Evolutionary conservation across 208 protist genomes (phyloP).

Genomic region (Wallacemonas collosoma): DNA sequence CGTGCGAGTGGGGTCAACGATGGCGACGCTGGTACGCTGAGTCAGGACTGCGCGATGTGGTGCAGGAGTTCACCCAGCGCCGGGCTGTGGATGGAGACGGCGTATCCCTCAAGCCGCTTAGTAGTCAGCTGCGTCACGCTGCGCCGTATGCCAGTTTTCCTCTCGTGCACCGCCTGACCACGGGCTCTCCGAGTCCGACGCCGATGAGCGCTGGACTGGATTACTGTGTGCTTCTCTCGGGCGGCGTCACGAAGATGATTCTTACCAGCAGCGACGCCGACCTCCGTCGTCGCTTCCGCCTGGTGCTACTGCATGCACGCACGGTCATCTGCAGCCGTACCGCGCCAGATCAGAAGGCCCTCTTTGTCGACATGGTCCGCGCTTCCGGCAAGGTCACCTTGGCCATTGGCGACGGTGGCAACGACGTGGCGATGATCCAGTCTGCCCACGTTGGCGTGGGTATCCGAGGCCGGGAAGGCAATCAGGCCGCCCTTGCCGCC

Average conservation of each 20-base stretch:
- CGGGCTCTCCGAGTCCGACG: background rate
- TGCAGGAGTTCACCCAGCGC: conserved; percentile 51
- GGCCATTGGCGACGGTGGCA: conserved; percentile 94
- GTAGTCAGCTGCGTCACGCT: conserved; percentile 26
- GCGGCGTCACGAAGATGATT: conserved; percentile 56
- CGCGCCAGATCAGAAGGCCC: conserved; percentile 68
- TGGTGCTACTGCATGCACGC: conserved; percentile 49
- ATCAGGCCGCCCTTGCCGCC: conserved; percentile 82
- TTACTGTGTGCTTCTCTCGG: conserved; percentile 56
- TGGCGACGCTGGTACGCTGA: conserved; percentile 35
- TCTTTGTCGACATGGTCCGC: conserved; percentile 61
- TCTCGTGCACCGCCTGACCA: background rate
- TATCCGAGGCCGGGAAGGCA: conserved; percentile 89
- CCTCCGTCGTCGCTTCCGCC: conserved; percentile 42
- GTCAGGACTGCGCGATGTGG: conserved; percentile 55
- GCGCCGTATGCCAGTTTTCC: conserved; percentile 5
- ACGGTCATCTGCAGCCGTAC: conserved; percentile 78
- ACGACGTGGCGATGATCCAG: conserved; percentile 96
- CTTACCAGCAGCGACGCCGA: conserved; percentile 37
- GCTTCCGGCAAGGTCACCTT: conserved; percentile 68
- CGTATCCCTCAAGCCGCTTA: conserved; percentile 42
- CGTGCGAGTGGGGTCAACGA: conserved; percentile 19
- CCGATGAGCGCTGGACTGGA: background rate
- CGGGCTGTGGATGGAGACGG: conserved; percentile 24
- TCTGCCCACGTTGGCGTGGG: conserved; percentile 89